phyloP scores from a whole-genome alignment of 805 yeast genomes.

The Lipomyces chichibuensis region DNA sequence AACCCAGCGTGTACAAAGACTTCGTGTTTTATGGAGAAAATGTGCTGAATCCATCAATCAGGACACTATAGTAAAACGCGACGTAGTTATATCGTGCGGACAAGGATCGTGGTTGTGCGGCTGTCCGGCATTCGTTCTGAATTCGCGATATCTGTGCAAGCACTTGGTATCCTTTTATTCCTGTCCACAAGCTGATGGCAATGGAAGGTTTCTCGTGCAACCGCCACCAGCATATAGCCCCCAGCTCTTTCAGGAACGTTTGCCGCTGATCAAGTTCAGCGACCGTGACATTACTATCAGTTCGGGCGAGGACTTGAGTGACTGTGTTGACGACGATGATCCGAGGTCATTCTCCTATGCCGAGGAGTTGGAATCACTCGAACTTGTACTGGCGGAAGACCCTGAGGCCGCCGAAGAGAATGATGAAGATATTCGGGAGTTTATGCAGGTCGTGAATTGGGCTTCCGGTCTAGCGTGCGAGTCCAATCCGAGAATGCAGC shows the following conservation, averaged over 20 bases:
- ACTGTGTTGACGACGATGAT: not conserved
- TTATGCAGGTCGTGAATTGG: not conserved
- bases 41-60: no score
- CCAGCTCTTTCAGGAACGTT: not conserved
- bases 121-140: not conserved
- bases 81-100: no score
- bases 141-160: not conserved
- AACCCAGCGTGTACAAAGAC: no score
- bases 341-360: no score
- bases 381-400: no score
- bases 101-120: no score
- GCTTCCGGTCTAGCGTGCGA: not conserved
- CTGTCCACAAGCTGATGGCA: not conserved
- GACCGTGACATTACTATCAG: not conserved
- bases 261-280: not conserved
- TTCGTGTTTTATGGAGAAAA: no score
- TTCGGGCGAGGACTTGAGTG: not conserved
- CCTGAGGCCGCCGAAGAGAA: not conserved
- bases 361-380: no score
- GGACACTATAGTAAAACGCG: no score
- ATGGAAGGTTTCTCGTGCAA: not conserved
- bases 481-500: not conserved
- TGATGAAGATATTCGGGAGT: not conserved
- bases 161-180: not conserved
- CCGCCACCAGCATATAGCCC: not conserved